Evolutionary conservation across 1,284 basidiomycete species (phyloP), one percentile per base, ranked within the genome.

Genomic region (Schizopora paradoxa): DNA sequence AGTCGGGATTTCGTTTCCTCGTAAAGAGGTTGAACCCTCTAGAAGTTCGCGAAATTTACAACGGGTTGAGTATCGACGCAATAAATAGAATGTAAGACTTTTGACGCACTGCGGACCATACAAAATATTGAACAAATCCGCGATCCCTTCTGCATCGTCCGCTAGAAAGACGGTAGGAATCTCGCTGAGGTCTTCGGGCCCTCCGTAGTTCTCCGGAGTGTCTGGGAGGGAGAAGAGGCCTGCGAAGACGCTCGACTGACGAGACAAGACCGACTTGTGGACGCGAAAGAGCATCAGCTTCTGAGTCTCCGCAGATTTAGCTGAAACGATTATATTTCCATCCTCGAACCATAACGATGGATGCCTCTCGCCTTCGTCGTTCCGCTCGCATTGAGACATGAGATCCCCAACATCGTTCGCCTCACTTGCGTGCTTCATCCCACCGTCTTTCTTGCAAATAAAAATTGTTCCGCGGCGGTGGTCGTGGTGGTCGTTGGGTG

Each of bases 101-200:
- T n/a, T n/a, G n/a, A n/a, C n/a, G n/a, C 19, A 39, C 37, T 22
- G 11, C 28, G 40, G 40, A 8, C 31, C 19, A 21, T 41, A 41
- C 7, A 41, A 6, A 6, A 29, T 6, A 29, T 14, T 6, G 8
- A 41, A 31, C 10, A 32, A 13, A 6, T 41, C 19, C 25, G 27
- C 25, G 16, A 14, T 19, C 6, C 31, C 40, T 31, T 32, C 28
- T 6, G 40, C 26, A 31, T 22, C 5, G 18, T 41, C 40, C 16
- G 18, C 16, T 27, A 41, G 13, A 18, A 29, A 10, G 5, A 41
- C 40, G 6, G 31, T 6, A 31, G 40, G 40, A 14, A 27, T n/a
- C n/a, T n/a, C n/a, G n/a, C n/a, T n/a, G 13, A 8, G 8, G 13
- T 41, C 40, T 13, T 29, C 27, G 14, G 18, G 8, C 19, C 31